Evolutionary conservation across 202 grass and related monocot species (phyloP), one percentile per base, ranked within the genome.

Genomic region (Cymbopogon flexuosus): DNA sequence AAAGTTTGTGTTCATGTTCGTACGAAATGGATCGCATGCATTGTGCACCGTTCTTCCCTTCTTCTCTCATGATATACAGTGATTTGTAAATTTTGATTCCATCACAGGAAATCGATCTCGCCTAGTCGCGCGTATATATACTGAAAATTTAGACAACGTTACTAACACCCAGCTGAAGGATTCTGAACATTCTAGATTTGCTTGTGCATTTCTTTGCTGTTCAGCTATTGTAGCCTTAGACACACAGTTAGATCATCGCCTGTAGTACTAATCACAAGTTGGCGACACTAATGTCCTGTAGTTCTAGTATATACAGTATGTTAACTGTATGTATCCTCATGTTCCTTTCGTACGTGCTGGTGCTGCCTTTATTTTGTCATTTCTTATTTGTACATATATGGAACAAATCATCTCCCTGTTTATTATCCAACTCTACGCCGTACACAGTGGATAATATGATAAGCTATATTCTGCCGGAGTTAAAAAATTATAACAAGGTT

Each of bases 401-500:
- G 2, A 66, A 63, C 8, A 56, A 77, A 72, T 63, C 41, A 70
- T 33, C 78, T 34, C 8, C 51, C 11, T 34, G 64, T 52, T 34
- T 41, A 34, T 34, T 67, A 12, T 69, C 82, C 71, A 51, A 65
- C 45, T 72, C 33, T 67, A 41, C 22, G 43, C 29, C 42, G 71
- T 40, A 40, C 7, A 14, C 36, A 14, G 36, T 9, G 35, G 33
- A 22, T 73, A 69, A 34, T 36, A 35, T 58, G 62, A 60, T 69
- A 29, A 75, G 77, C 29, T 47, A 34, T 7, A 41, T 33, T 75
- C 58, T 39, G 29, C 8, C 36, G 0, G 46, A 65, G 7, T 46
- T 64, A 15, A 75, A 3, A 33, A 68, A 80, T 70, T 59, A 11
- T 18, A 64, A 47, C 18, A 18, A 66, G 72, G 47, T 82, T 85